These are phyloP conservation scores for Paradendryphiella salina DNA, from an alignment of 2,329 filamentous ascomycete genomes.

Conservation along the genomic window DNA sequence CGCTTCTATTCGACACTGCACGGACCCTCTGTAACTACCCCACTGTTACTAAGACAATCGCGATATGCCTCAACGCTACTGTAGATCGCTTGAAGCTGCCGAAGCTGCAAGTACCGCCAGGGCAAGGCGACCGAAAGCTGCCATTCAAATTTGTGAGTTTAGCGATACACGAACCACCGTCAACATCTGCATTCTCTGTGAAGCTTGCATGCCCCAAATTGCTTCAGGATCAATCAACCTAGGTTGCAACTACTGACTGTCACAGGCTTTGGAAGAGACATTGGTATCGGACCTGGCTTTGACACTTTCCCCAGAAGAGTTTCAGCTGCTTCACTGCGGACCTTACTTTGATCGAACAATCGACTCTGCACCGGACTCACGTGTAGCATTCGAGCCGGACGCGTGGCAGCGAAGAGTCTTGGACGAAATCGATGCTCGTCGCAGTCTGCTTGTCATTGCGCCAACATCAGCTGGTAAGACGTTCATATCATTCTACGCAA, in stretches of 20 bases:
- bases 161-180: neutral
- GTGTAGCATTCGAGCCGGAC: slow-evolving; percentile 74
- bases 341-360: slow-evolving; percentile 77
- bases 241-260: neutral
- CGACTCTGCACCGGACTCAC: slow-evolving; percentile 66
- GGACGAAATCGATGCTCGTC: slow-evolving; percentile 70
- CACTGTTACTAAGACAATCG: slow-evolving; percentile 37
- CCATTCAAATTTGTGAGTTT: slow-evolving; percentile 48
- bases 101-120: slow-evolving; percentile 34
- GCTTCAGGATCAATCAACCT: neutral
- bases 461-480: slow-evolving; percentile 81
- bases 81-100: slow-evolving; percentile 49
- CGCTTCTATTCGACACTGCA: slow-evolving; percentile 40
- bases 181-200: neutral
- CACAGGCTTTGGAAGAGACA: slow-evolving; percentile 21
- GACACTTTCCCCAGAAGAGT: slow-evolving; percentile 55
- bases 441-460: slow-evolving; percentile 74
- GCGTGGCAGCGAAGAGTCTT: slow-evolving; percentile 75
- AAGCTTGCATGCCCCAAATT: neutral
- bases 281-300: slow-evolving; percentile 39
- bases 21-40: slow-evolving; percentile 34
- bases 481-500: slow-evolving; percentile 83
- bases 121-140: slow-evolving; percentile 46
- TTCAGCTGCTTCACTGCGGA: slow-evolving; percentile 70
- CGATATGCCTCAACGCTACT: slow-evolving; percentile 40